Evolutionary conservation across 106 monocot species (phyloP).

Genomic region (Phalaenopsis equestris): DNA sequence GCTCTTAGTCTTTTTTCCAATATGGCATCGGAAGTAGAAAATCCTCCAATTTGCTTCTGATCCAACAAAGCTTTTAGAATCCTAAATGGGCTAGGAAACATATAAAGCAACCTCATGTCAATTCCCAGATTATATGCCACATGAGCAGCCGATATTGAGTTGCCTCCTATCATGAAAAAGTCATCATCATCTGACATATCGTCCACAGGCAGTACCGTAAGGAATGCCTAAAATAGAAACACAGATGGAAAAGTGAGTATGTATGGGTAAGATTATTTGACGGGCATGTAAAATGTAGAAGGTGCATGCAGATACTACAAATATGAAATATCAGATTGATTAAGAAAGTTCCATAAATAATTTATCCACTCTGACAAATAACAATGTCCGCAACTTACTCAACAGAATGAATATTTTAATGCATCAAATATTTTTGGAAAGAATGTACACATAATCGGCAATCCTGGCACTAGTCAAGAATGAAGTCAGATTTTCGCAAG

Average conservation of each 20-base stretch:
- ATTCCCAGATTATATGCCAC: slow-evolving; percentile 73
- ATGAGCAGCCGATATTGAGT: slow-evolving; percentile 86
- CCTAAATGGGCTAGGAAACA: slow-evolving; percentile 49
- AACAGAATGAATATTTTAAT: no score
- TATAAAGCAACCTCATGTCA: slow-evolving; percentile 79
- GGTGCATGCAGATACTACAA: background rate
- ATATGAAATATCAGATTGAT: background rate
- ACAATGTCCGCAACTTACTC: no score
- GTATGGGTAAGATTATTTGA: background rate
- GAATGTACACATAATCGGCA: background rate
- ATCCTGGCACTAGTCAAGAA: background rate
- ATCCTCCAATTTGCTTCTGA: slow-evolving; percentile 1
- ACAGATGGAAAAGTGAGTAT: background rate
- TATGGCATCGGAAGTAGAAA: background rate
- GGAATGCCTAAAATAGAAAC: slow-evolving; percentile 47
- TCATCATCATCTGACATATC: slow-evolving; percentile 61
- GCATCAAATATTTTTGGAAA: background rate
- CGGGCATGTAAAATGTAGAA: background rate
- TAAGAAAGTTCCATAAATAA: background rate
- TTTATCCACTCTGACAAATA: background rate
- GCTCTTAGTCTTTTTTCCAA: slow-evolving; percentile 30
- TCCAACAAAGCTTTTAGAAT: slow-evolving; percentile 43
- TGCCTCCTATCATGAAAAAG: slow-evolving; percentile 82
- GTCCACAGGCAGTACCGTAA: slow-evolving; percentile 42
- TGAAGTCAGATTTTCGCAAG: background rate